Percentiles rank a stretch among this genome's conserved stretches.
Evolutionary conservation across 2,329 filamentous ascomycete genomes (phyloP).

Genomic region (Coniochaeta hoffmannii): DNA sequence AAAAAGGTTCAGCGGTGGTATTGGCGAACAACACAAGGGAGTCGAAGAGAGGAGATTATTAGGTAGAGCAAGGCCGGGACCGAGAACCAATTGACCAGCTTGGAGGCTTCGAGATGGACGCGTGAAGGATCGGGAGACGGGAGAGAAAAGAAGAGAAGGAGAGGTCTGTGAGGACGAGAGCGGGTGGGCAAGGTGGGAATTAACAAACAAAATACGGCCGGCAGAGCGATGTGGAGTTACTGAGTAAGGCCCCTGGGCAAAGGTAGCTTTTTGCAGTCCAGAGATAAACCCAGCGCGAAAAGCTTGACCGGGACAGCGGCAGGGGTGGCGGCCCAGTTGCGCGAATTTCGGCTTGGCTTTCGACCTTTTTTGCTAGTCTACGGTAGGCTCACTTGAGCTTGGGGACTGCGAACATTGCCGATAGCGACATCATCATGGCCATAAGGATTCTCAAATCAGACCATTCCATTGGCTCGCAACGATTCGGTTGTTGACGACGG

Average conservation of each 20-base stretch:
- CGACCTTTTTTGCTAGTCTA: not conserved
- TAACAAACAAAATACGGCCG: constrained; percentile 2
- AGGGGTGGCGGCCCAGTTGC: constrained; percentile 4
- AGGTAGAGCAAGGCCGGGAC: not conserved
- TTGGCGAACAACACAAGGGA: not conserved
- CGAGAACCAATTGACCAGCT: constrained; percentile 2
- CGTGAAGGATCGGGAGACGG: not conserved
- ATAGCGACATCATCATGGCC: not conserved
- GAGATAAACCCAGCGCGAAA: not conserved
- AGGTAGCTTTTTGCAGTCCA: not conserved
- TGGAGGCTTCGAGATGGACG: not conserved
- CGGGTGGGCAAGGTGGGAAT: constrained; percentile 1
- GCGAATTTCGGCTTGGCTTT: constrained; percentile 3
- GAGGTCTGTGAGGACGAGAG: not conserved
- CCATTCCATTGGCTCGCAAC: not conserved
- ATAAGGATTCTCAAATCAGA: no score
- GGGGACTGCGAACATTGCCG: not conserved
- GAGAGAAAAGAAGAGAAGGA: not conserved
- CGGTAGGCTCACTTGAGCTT: not conserved
- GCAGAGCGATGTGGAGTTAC: constrained; percentile 1
- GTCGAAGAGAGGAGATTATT: not conserved
- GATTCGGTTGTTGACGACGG: not conserved
- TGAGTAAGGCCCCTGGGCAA: not conserved
- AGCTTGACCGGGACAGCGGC: constrained; percentile 6
- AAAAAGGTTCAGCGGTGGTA: not conserved